A percentile compares a stretch with the other conserved stretches of the same genome.
Evolutionary conservation across 2,329 filamentous ascomycete genomes (phyloP).

Genomic region (Penicillium sp.): DNA sequence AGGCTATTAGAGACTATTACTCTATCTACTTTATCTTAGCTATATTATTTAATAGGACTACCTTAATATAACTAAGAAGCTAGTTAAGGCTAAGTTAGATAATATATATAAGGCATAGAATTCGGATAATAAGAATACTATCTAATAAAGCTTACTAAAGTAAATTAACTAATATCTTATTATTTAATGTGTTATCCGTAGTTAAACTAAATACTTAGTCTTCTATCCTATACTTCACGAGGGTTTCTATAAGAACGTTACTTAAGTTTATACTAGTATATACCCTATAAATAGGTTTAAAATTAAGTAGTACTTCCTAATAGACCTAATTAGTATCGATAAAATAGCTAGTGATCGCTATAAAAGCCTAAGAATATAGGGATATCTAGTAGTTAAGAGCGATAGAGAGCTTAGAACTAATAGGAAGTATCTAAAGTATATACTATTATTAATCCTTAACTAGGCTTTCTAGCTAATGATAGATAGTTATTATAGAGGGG

Average conservation of each 20-base stretch:
- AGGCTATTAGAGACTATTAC: not conserved
- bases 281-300: slow-evolving; percentile 4
- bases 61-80: slow-evolving; percentile 16
- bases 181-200: slow-evolving; percentile 21
- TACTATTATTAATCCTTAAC: slow-evolving; percentile 2
- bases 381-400: slow-evolving; percentile 16
- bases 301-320: slow-evolving; percentile 11
- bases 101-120: slow-evolving; percentile 16
- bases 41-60: slow-evolving; percentile 9
- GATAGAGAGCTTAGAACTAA: slow-evolving; percentile 13
- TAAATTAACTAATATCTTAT: slow-evolving; percentile 9
- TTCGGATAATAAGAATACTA: slow-evolving; percentile 6
- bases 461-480: not conserved
- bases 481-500: slow-evolving; percentile 8
- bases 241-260: not conserved
- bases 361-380: slow-evolving; percentile 8
- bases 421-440: slow-evolving; percentile 5
- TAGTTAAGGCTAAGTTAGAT: slow-evolving; percentile 18
- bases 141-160: slow-evolving; percentile 6
- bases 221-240: no score
- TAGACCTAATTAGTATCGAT: slow-evolving; percentile 9
- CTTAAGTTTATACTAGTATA: slow-evolving; percentile 7
- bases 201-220: no score
- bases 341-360: slow-evolving; percentile 17
- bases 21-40: slow-evolving; percentile 4